Evolutionary conservation across 768 basidiomycete species (phyloP), one percentile per base, ranked within the genome.

Genomic region (Atractiella rhizophila): DNA sequence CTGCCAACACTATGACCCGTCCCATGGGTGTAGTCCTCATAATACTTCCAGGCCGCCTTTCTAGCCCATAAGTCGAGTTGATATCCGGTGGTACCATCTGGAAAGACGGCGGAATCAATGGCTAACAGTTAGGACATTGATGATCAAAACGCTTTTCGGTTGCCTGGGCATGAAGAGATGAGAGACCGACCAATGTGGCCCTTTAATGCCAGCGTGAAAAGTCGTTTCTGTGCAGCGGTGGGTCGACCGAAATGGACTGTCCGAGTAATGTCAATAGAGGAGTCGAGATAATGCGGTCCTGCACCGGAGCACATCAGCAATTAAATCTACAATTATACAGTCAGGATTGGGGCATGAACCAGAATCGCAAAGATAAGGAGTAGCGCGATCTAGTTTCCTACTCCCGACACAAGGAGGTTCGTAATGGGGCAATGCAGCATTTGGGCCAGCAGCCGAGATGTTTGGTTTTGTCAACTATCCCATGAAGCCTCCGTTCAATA

Each of bases 401-500:
- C 76, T 76, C 15, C 64, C 65, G 16, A 62, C 58, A 54, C 75
- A 72, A 44, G 68, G 67, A 0, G 91, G 83, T 0, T 68, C 66
- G 58, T 98, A 96, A 60, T 98, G 91, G 4, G 91, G 85, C 19
- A 94, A 60, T 13, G 88, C 91, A 41, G 80, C 86, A 55, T 98
- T 88, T 2, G 79, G 66, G 3, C 88, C 88, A 28, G 69, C 73
- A 2, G 79, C 88, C 19, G 76, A 79, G 46, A 94, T 88, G 40
- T 54, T 54, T n/a, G 51, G 52, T 31, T 55, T 55, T 2, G 50
- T 46, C 18, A 53, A 42, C 39, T 28, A 27, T 37, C 34, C 32
- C 30, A 25, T 37, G 33, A 40, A 28, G 31, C 24, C 33, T 28
- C 23, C 21, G 18, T 37, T 12, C 23, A n/a, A 20, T 20, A 11